Percentiles rank a stretch among this genome's conserved stretches.
phyloP scores from a whole-genome alignment of 306 rosid species.

The Coriaria nepalensis region DNA sequence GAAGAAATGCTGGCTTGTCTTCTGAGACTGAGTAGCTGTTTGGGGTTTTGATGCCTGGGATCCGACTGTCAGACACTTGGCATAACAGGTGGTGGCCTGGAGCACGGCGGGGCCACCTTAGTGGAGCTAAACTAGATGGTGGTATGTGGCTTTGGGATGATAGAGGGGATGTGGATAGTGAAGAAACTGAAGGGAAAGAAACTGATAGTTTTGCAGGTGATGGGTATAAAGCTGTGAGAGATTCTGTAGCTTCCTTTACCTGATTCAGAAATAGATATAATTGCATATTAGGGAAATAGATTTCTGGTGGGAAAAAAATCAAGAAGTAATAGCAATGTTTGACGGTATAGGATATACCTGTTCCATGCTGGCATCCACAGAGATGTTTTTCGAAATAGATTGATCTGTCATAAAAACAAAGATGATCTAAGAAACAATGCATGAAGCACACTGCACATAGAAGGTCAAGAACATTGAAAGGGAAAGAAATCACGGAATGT shows the following conservation, averaged over 20 bases:
- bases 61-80: slow-evolving; percentile 71
- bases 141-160: slow-evolving; percentile 27
- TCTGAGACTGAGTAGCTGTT: slow-evolving; percentile 61
- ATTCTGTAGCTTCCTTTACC: slow-evolving; percentile 43
- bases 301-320: not conserved
- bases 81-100: slow-evolving; percentile 60
- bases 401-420: slow-evolving; percentile 34
- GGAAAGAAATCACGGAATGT: too few species aligned
- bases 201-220: slow-evolving; percentile 39
- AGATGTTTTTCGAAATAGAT: slow-evolving; percentile 48
- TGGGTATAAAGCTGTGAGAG: slow-evolving; percentile 40
- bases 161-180: slow-evolving; percentile 35
- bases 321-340: slow-evolving; percentile 3
- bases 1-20: slow-evolving; percentile 63
- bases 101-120: slow-evolving; percentile 62
- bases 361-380: slow-evolving; percentile 50
- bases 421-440: not conserved
- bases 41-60: slow-evolving; percentile 63
- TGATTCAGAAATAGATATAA: slow-evolving; percentile 11
- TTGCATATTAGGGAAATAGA: slow-evolving; percentile 1
- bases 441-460: too few species aligned
- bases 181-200: slow-evolving; percentile 42
- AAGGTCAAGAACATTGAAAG: too few species aligned
- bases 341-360: slow-evolving; percentile 41
- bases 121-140: slow-evolving; percentile 43